Conservation (phyloP, 371 early-diverging fungal species). For the Mucor racemosus region DNA sequence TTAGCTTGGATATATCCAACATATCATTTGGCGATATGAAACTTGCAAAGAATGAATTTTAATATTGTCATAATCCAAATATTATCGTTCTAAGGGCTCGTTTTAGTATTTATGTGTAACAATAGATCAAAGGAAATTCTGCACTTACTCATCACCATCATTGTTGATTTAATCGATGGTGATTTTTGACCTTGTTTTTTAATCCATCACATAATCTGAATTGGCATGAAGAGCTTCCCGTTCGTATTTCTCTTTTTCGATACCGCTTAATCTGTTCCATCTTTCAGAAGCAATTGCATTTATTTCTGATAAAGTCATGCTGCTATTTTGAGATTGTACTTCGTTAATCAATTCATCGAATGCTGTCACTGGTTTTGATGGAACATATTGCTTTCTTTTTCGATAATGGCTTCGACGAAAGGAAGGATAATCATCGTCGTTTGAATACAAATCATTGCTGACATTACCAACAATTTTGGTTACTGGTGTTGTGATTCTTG, state of each 20-base stretch:
- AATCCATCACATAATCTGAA: constrained; percentile 28
- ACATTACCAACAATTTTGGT: neutral
- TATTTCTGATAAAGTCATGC: constrained; percentile 7
- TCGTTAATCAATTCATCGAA: constrained; percentile 23
- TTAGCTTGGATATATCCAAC: neutral
- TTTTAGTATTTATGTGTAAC: neutral
- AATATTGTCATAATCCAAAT: neutral
- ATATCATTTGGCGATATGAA: neutral
- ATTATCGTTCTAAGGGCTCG: neutral
- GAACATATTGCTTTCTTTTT: constrained; percentile 22
- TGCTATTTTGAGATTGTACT: neutral
- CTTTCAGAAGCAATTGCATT: constrained; percentile 8
- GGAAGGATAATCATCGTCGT: neutral
- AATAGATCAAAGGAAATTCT: too few relatives aligned
- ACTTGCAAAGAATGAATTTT: neutral
- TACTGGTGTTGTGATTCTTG: constrained; percentile 12
- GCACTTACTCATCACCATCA: neutral
- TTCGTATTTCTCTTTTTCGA: constrained; percentile 26
- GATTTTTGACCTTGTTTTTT: neutral
- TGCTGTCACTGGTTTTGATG: constrained; percentile 21
- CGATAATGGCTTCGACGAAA: constrained; percentile 4
- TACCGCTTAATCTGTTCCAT: constrained; percentile 13
- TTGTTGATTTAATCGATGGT: neutral
- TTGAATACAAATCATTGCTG: neutral
- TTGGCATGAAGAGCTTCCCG: constrained; percentile 28